These are phyloP conservation scores for Boletus semigastroideus DNA, from an alignment of 1,284 basidiomycete species.

Conservation along the genomic window DNA sequence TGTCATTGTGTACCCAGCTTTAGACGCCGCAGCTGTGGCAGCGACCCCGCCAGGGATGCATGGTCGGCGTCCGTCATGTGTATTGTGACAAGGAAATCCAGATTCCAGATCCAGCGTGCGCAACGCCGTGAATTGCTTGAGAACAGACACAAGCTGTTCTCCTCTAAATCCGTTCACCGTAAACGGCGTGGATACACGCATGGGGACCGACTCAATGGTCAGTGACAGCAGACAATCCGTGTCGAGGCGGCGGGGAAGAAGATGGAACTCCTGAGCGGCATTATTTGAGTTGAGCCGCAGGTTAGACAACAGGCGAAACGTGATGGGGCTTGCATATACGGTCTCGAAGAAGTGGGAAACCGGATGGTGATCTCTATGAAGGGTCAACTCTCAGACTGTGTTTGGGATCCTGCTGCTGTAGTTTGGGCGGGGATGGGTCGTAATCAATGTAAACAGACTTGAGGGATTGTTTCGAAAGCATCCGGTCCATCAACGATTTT, in stretches of 20 bases:
- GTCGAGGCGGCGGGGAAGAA: slow-evolving; percentile 12
- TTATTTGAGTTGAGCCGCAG: slow-evolving; percentile 1
- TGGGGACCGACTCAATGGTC: neutral
- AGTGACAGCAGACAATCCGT: slow-evolving; percentile 6
- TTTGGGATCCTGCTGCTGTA: slow-evolving; percentile 9
- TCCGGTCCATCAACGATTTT: slow-evolving; percentile 11
- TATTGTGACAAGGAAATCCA: slow-evolving; percentile 9
- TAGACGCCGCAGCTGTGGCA: slow-evolving; percentile 8
- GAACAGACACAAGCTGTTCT: neutral
- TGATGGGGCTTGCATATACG: slow-evolving; percentile 9
- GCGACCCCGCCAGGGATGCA: slow-evolving; percentile 6
- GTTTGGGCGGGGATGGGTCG: neutral
- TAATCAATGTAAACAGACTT: slow-evolving; percentile 8
- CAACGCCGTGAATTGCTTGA: slow-evolving; percentile 12
- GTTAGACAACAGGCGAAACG: slow-evolving; percentile 5
- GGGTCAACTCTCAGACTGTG: slow-evolving; percentile 6
- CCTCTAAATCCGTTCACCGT: neutral
- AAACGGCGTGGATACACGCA: neutral
- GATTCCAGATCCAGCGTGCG: slow-evolving; percentile 19
- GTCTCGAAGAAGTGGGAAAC: slow-evolving; percentile 4
- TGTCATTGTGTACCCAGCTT: slow-evolving; percentile 16
- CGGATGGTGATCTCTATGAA: neutral
- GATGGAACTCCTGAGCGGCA: neutral
- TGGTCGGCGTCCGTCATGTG: slow-evolving; percentile 7
- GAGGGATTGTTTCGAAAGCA: slow-evolving; percentile 2